These are phyloP conservation scores for Trichoderma pleuroti DNA, from an alignment of 2,329 filamentous ascomycete species.

Conservation along the genomic window DNA sequence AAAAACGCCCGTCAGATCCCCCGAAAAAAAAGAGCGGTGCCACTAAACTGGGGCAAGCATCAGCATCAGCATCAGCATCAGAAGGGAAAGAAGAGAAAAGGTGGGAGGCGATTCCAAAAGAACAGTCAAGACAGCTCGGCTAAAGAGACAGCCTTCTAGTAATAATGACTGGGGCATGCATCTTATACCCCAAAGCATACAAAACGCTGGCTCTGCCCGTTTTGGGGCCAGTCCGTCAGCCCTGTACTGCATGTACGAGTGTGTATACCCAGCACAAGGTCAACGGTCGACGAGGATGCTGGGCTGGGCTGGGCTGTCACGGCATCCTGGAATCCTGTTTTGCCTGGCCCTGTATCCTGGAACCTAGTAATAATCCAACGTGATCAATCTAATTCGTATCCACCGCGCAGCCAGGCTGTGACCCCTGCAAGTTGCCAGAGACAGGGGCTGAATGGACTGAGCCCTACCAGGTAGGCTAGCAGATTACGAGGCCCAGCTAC, in stretches of 20 bases:
- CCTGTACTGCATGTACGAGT: not conserved
- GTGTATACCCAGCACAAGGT: too few relatives aligned
- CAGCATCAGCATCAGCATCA: not conserved
- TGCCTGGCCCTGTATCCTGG: not conserved
- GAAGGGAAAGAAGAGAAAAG: not conserved
- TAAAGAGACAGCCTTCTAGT: not conserved
- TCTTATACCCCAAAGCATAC: conserved; percentile 1
- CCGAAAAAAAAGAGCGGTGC: not conserved
- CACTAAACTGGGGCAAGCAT: conserved; percentile 4
- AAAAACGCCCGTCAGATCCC: not conserved
- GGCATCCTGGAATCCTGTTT: not conserved
- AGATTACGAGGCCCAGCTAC: not conserved
- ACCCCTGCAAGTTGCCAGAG: not conserved
- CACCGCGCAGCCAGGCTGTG: not conserved
- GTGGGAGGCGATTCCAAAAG: not conserved
- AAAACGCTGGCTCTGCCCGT: not conserved
- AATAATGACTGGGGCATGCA: not conserved
- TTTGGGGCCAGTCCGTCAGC: conserved; percentile 8
- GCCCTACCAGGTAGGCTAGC: not conserved
- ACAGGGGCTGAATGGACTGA: not conserved
- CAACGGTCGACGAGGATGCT: not conserved
- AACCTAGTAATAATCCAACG: conserved; percentile 3
- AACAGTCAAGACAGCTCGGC: too few relatives aligned
- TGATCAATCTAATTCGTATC: conserved; percentile 2
- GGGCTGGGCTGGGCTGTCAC: not conserved